Conservation (phyloP, 225 moss, liverwort and hornwort genomes). For the Physcomitrium patens region DNA sequence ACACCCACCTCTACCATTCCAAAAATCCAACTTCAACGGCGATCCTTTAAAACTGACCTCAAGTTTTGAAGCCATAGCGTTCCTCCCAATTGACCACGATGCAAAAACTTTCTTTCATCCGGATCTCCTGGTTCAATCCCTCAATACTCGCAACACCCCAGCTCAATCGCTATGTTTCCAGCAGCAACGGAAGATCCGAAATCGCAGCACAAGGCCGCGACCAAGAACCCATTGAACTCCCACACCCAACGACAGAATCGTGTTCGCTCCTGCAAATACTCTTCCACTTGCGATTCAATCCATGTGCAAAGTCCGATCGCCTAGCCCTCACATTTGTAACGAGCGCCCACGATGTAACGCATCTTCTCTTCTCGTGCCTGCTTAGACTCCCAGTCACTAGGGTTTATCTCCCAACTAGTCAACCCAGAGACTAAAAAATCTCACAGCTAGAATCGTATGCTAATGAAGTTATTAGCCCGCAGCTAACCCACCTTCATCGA, state of each 20-base stretch:
- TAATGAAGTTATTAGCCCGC: too few species aligned
- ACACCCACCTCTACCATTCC: neutral
- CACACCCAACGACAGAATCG: neutral
- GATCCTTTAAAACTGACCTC: conserved; percentile 28
- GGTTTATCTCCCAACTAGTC: too few species aligned
- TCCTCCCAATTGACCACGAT: neutral
- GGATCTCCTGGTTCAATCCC: conserved; percentile 7
- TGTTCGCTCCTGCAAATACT: neutral
- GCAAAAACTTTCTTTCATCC: conserved; percentile 1
- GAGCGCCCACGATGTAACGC: neutral
- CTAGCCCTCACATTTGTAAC: neutral
- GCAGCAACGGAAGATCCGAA: neutral
- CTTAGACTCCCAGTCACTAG: too few species aligned
- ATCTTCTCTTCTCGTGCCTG: too few species aligned
- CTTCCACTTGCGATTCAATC: neutral
- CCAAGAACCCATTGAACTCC: neutral
- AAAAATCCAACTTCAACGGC: neutral
- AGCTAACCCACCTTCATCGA: too few species aligned
- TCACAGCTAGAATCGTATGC: too few species aligned
- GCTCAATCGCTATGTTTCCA: conserved; percentile 20
- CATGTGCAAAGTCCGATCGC: neutral
- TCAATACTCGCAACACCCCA: conserved; percentile 7
- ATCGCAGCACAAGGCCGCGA: neutral
- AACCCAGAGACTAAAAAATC: too few species aligned
- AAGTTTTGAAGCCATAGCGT: conserved; percentile 33